Evolutionary conservation across 139 green algal genomes (phyloP), one percentile per base, ranked within the genome.

Genomic region (Eudorina sp.): DNA sequence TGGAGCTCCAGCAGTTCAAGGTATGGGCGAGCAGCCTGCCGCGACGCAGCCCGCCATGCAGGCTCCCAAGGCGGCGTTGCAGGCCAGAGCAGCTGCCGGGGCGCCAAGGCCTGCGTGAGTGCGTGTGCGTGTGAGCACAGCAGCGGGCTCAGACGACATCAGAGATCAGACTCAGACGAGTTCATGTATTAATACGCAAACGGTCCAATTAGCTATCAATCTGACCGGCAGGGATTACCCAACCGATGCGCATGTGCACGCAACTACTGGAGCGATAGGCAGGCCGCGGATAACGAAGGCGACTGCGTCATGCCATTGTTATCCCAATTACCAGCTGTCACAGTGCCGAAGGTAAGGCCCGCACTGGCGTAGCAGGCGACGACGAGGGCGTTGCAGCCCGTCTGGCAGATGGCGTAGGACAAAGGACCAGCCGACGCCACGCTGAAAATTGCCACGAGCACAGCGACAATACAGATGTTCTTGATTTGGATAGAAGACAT

Each of bases 1-100:
- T n/a, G n/a, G n/a, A n/a, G n/a, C n/a, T n/a, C n/a, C n/a, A n/a
- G n/a, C 13, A 13, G 16, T 5, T 83, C 18, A 83, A 31, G 51
- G 64, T 8, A 72, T 51, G 14, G 84, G 84, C 0, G 84, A 34
- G 36, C 90, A 60, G 1, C 81, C 89, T 0, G 88, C 84, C 25
- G 89, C 84, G 19, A 88, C 89, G 66, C 89, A 92, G 3, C 73
- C 53, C 4, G 66, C 84, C 89, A 92, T 92, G 84, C 89, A 92
- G 2, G 53, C 31, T 7, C 89, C 84, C 31, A 92, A 84, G 4
- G 53, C 68, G 2, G 76, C 53, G 31, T 92, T 92, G 84, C 89
- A 92, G 16, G 62, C 89, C 14, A 90, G 4, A 4, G 90, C 55
- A 13, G 48, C 84, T 5, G 58, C 53, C 29, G 89, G 89, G 2